Base-by-base conservation (phyloP, 169 alveolate genomes). In the Plasmodium knowlesi region DNA sequence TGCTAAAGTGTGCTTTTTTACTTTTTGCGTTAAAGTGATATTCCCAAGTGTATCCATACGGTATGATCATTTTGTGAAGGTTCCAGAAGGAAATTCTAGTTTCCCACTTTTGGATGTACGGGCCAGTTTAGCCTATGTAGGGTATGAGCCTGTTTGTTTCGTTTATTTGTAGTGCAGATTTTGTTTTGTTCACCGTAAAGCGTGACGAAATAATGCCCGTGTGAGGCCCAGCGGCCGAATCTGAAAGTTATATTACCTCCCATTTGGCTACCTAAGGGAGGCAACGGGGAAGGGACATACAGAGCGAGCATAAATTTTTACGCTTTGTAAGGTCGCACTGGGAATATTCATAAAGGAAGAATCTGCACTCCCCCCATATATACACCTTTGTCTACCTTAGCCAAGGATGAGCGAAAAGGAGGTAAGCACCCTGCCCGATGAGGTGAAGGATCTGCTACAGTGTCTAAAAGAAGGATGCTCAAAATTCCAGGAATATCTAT, bases 391-490 rank as follows among this genome's bases (percentile, higher is more conserved):
- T 16, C 61, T 50, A 12, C 22, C 61, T 10, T 19, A 1, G 0
- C 30, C 19, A 70, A 25, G 16, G 30, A 81, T 81, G 86, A 41
- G 39, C 8, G 50, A 30, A 25, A 1, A 10, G 32, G 12, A 25
- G 16, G 61, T 14, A 50, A 22, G 39, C 9, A 12, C 12, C 57
- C 25, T 91, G 16, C 95, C 92, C 2, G 67, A 37, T 14, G 85
- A 46, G 41, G 61, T 91, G 9, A 72, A 81, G 61, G 95, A 91
- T 22, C 19, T 72, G 12, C 71, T 91, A 22, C n/a, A 37, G 32
- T 82, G 82, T 19, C 80, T 91, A 46, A 73, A 91, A 46, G 92
- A 81, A 8, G 92, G 84, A n/a, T 53, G 74, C 28, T 0, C 22
- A n/a, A 72, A 46, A n/a, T 82, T 41, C 46, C 84, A 71, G 46